phyloP scores from a whole-genome alignment of 352 stramenopile genomes.

The Phytophthora uliginosa region DNA sequence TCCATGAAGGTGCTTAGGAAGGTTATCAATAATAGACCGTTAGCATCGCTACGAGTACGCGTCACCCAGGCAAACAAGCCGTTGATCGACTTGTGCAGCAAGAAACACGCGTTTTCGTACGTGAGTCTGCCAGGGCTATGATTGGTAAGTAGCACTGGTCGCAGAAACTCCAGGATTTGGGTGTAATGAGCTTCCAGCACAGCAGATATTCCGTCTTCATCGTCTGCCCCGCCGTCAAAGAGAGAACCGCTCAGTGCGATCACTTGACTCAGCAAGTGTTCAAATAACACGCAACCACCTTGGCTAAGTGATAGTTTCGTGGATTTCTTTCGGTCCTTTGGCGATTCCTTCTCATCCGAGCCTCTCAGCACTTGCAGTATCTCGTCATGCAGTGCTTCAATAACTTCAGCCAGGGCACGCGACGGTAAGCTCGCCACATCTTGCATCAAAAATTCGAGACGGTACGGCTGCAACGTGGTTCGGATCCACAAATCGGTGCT shows the following conservation, averaged over 20 bases:
- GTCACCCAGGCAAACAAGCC: slow-evolving; percentile 61
- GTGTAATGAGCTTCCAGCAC: slow-evolving; percentile 65
- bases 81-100: slow-evolving; percentile 73
- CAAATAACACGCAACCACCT: slow-evolving; percentile 75
- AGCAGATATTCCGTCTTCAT: slow-evolving; percentile 59
- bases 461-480: slow-evolving; percentile 72
- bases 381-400: slow-evolving; percentile 68
- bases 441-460: slow-evolving; percentile 70
- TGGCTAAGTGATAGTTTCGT: slow-evolving; percentile 48
- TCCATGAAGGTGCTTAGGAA: slow-evolving; percentile 69
- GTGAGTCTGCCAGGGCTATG: slow-evolving; percentile 47
- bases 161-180: slow-evolving; percentile 52
- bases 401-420: slow-evolving; percentile 52
- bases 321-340: slow-evolving; percentile 34
- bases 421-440: slow-evolving; percentile 64
- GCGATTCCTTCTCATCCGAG: slow-evolving; percentile 22
- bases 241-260: slow-evolving; percentile 45
- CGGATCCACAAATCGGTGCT: slow-evolving; percentile 72
- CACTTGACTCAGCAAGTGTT: slow-evolving; percentile 65
- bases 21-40: slow-evolving; percentile 45
- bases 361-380: slow-evolving; percentile 49
- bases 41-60: slow-evolving; percentile 46
- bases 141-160: slow-evolving; percentile 54
- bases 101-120: slow-evolving; percentile 73
- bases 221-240: slow-evolving; percentile 38